Percentiles rank a stretch among this genome's conserved stretches.
Evolutionary conservation across 2,329 filamentous ascomycete genomes (phyloP).

Genomic region (Apiospora hydei): DNA sequence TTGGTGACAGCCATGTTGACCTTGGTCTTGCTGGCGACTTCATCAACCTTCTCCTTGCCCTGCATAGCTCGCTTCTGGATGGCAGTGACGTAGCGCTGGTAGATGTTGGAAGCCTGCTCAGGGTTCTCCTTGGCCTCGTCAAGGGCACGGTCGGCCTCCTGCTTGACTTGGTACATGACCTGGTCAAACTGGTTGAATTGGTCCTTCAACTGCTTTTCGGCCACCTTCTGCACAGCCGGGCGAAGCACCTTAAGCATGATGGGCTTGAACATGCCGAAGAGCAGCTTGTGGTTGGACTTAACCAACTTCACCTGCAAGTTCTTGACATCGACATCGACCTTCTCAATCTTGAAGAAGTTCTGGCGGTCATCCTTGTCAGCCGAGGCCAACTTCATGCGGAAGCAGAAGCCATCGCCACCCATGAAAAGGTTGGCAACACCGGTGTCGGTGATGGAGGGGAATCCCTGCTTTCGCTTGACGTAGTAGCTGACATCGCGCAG

Average conservation of each 20-base stretch:
- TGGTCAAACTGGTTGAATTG: conserved; percentile 78
- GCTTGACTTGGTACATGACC: conserved; percentile 78
- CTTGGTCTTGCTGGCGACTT: conserved; percentile 69
- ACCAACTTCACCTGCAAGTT: conserved; percentile 87
- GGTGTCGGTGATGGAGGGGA: conserved; percentile 85
- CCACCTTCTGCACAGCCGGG: conserved; percentile 83
- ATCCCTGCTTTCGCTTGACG: conserved; percentile 92
- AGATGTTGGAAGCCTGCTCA: conserved; percentile 80
- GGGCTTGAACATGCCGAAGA: conserved; percentile 88
- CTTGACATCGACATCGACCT: conserved; percentile 83
- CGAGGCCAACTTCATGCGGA: conserved; percentile 88
- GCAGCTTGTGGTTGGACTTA: conserved; percentile 92
- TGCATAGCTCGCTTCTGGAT: conserved; percentile 76
- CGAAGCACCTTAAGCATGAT: conserved; percentile 83
- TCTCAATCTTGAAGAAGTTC: conserved; percentile 95
- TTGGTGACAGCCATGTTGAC: conserved; percentile 86
- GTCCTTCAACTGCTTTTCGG: conserved; percentile 90
- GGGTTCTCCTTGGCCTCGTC: conserved; percentile 73
- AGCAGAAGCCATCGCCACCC: conserved; percentile 85
- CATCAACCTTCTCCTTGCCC: conserved; percentile 79
- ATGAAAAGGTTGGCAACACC: conserved; percentile 90
- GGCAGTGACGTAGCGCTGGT: conserved; percentile 81
- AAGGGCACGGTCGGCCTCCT: conserved; percentile 78
- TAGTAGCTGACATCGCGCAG: conserved; percentile 92
- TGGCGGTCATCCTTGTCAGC: conserved; percentile 77